These are phyloP conservation scores for Chytriomyces hyalinus DNA, from an alignment of 192 early-diverging fungal species.

Conservation along the genomic window DNA sequence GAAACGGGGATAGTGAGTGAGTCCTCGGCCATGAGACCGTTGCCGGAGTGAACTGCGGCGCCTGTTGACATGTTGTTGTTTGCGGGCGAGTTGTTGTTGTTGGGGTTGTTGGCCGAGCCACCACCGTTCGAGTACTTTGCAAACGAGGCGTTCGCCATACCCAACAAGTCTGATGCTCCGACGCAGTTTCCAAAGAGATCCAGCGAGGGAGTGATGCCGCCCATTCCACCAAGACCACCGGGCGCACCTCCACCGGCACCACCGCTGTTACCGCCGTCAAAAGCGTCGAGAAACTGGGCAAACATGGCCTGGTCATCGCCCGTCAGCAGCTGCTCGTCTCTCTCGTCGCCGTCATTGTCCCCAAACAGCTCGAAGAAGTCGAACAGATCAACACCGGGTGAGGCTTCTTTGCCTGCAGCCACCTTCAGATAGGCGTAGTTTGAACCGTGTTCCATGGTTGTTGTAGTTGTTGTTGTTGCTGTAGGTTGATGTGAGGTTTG, in stretches of 20 bases:
- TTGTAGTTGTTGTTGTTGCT: background rate
- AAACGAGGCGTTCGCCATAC: too few relatives aligned
- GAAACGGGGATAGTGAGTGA: background rate
- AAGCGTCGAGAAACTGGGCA: constrained; percentile 19
- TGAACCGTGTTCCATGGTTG: background rate
- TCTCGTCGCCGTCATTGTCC: background rate
- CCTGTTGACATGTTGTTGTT: background rate
- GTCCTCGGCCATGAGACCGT: background rate
- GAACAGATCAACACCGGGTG: constrained; percentile 1
- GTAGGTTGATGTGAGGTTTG: background rate
- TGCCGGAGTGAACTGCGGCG: background rate
- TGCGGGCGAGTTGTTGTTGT: background rate
- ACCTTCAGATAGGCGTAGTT: too few relatives aligned
- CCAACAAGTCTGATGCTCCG: background rate
- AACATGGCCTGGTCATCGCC: constrained; percentile 21
- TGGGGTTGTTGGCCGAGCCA: background rate
- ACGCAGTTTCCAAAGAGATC: background rate
- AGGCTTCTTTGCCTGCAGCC: background rate
- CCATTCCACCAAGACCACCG: background rate
- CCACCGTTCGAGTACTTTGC: too few relatives aligned
- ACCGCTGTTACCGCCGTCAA: background rate
- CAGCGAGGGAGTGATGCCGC: background rate
- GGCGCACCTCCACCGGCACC: background rate
- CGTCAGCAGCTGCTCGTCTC: constrained; percentile 12
- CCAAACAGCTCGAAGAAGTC: constrained; percentile 28